Percentiles rank a stretch among this genome's conserved stretches.
Conservation (phyloP, 257 asterid species). For the Marsdenia floribunda region DNA sequence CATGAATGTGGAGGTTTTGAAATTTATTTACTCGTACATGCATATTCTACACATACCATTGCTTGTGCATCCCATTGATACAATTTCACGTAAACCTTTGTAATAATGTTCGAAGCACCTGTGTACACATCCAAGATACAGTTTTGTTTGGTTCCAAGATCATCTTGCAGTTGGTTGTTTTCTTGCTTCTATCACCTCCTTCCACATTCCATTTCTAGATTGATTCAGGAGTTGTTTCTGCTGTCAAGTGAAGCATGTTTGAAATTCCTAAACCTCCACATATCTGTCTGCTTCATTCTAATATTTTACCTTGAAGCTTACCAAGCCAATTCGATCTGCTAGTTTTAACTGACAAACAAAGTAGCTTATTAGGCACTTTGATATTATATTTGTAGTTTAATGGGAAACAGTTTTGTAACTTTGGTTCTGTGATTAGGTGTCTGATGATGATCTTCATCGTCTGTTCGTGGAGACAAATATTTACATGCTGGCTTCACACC, state of each 20-base stretch:
- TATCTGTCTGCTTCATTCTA: neutral
- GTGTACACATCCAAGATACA: neutral
- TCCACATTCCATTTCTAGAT: neutral
- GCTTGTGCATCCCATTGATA: neutral
- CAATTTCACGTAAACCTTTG: neutral
- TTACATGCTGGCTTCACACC: constrained; percentile 84
- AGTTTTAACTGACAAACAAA: neutral
- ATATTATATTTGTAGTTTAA: neutral
- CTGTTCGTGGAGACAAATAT: constrained; percentile 64
- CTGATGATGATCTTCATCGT: constrained; percentile 57
- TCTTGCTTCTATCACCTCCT: neutral
- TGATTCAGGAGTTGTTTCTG: neutral
- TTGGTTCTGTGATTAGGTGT: constrained; percentile 39
- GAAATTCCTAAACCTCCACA: neutral
- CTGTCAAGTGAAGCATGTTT: neutral
- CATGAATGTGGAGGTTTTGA: neutral
- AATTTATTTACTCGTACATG: neutral
- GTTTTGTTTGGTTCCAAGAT: neutral
- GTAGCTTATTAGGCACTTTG: neutral
- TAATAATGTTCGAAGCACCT: neutral
- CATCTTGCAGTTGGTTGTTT: neutral
- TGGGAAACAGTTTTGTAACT: constrained; percentile 3
- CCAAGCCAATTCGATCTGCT: neutral
- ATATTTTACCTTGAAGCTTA: neutral
- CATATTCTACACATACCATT: neutral